A percentile compares a stretch with the other conserved stretches of the same genome.
phyloP scores from a whole-genome alignment of 768 basidiomycete genomes.

The Dictyophora rubrovolvata region DNA sequence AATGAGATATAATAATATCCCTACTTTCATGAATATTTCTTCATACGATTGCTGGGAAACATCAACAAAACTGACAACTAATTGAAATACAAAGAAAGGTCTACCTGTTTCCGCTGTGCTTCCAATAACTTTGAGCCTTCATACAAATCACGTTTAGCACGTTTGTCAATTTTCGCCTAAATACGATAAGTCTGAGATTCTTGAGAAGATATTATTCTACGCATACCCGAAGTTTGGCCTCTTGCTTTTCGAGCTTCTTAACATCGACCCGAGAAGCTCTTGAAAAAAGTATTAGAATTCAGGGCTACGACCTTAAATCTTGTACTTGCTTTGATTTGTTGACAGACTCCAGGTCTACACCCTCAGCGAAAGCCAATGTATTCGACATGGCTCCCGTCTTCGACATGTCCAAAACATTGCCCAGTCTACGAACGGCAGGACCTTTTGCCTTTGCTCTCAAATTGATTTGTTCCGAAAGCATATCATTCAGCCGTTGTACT shows the following conservation, averaged over 20 bases:
- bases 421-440: conserved; percentile 50
- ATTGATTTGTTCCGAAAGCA: conserved; percentile 56
- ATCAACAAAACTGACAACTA: background rate
- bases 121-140: conserved; percentile 95
- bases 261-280: conserved; percentile 89
- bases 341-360: conserved; percentile 83
- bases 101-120: conserved; percentile 79
- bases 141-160: conserved; percentile 81
- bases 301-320: background rate
- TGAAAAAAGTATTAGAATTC: background rate
- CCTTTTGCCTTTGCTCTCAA: conserved; percentile 48
- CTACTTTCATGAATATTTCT: conserved; percentile 96
- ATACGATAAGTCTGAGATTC: conserved; percentile 1
- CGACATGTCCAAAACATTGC: conserved; percentile 84
- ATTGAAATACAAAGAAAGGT: conserved; percentile 10
- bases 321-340: conserved; percentile 82
- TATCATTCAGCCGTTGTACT: conserved; percentile 51
- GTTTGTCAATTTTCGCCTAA: conserved; percentile 94
- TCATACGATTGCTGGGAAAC: conserved; percentile 81
- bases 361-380: conserved; percentile 70
- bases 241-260: conserved; percentile 93
- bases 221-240: conserved; percentile 81
- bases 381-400: conserved; percentile 65
- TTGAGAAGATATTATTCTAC: background rate
- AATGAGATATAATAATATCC: background rate